These are phyloP conservation scores for Castanea sativa DNA, from an alignment of 306 rosid genomes.

Conservation along the genomic window DNA sequence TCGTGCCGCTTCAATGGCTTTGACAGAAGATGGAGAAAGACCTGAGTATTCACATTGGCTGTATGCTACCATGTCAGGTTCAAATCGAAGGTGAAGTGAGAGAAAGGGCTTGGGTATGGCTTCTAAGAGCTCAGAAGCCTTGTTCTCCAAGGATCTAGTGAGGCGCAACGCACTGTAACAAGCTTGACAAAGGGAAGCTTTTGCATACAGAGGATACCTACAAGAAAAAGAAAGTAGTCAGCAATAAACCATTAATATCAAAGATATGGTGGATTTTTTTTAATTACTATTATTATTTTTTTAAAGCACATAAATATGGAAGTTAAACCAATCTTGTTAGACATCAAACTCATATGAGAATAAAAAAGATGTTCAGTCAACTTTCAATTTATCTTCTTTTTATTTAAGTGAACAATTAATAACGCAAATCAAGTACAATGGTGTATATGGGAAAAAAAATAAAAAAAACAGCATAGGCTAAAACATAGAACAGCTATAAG, in stretches of 20 bases:
- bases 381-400: too few relatives aligned
- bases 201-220: slow-evolving; percentile 83
- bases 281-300: background rate
- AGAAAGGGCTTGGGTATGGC: slow-evolving; percentile 90
- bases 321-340: background rate
- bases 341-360: background rate
- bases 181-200: slow-evolving; percentile 89
- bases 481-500: too few relatives aligned
- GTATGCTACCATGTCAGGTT: slow-evolving; percentile 53
- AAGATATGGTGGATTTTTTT: background rate
- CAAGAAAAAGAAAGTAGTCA: slow-evolving; percentile 2
- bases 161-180: slow-evolving; percentile 89
- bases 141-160: slow-evolving; percentile 63
- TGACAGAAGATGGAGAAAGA: slow-evolving; percentile 3
- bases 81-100: slow-evolving; percentile 89
- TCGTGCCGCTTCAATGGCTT: slow-evolving; percentile 66
- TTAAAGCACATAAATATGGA: background rate
- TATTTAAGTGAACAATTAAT: too few relatives aligned
- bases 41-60: too few relatives aligned
- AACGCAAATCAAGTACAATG: too few relatives aligned
- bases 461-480: too few relatives aligned
- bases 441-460: too few relatives aligned
- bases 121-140: slow-evolving; percentile 79
- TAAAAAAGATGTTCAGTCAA: too few relatives aligned
- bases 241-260: background rate